These are phyloP conservation scores for Brettanomyces bruxellensis DNA, from an alignment of 805 yeast species.

Conservation along the genomic window DNA sequence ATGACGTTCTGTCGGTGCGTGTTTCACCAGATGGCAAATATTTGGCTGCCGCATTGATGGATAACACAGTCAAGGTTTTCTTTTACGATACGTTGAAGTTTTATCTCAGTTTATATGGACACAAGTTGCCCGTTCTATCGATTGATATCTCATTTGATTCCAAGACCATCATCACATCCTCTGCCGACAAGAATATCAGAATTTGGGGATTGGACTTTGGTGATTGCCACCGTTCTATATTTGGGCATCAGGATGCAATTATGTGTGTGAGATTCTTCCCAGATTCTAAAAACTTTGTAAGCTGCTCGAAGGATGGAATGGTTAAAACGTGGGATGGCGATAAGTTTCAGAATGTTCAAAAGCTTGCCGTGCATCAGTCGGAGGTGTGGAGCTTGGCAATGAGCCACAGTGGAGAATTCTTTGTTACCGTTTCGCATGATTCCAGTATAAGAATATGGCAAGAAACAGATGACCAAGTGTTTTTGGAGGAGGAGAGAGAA, in stretches of 20 bases:
- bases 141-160: slow-evolving; percentile 87
- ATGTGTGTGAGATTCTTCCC: slow-evolving; percentile 83
- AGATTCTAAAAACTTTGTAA: slow-evolving; percentile 80
- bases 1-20: slow-evolving; percentile 73
- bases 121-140: slow-evolving; percentile 88
- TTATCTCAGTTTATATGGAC: slow-evolving; percentile 87
- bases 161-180: slow-evolving; percentile 80
- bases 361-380: slow-evolving; percentile 74
- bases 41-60: slow-evolving; percentile 77
- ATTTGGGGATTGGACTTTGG: slow-evolving; percentile 99
- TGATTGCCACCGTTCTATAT: slow-evolving; percentile 94
- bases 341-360: slow-evolving; percentile 89
- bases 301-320: slow-evolving; percentile 80
- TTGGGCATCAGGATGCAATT: slow-evolving; percentile 94
- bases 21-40: slow-evolving; percentile 73
- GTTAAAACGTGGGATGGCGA: slow-evolving; percentile 98
- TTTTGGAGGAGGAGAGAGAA: slow-evolving; percentile 93
- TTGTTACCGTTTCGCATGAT: slow-evolving; percentile 85
- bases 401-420: slow-evolving; percentile 58
- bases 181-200: slow-evolving; percentile 95
- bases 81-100: slow-evolving; percentile 82
- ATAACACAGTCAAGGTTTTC: slow-evolving; percentile 93
- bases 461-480: slow-evolving; percentile 91
- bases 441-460: slow-evolving; percentile 90
- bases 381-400: slow-evolving; percentile 94